phyloP scores from a whole-genome alignment of 371 early-diverging fungal genomes.

The Lichtheimia ornata region DNA sequence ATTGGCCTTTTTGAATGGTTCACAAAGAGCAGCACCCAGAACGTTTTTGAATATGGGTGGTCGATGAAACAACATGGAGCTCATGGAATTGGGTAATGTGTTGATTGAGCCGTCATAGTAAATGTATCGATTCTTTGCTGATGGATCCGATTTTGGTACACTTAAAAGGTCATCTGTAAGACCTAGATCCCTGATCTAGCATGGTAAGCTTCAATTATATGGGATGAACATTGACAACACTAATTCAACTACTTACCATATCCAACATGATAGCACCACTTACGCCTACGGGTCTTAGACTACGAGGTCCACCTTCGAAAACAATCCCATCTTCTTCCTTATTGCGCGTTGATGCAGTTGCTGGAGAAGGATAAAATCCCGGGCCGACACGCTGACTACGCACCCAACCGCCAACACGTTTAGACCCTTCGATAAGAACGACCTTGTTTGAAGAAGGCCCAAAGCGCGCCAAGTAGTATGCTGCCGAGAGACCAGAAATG shows the following conservation, averaged over 20 bases:
- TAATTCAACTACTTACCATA: conserved; percentile 56
- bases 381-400: conserved; percentile 55
- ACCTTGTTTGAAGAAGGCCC: conserved; percentile 57
- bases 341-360: neutral
- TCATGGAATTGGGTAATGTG: conserved; percentile 54
- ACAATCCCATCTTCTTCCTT: conserved; percentile 47
- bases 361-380: conserved; percentile 21
- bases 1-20: conserved; percentile 37
- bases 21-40: conserved; percentile 39
- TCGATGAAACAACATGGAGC: conserved; percentile 43
- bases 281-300: conserved; percentile 77
- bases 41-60: conserved; percentile 60
- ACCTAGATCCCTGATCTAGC: conserved; percentile 63
- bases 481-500: conserved; percentile 87
- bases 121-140: conserved; percentile 83
- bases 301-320: conserved; percentile 88
- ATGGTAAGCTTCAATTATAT: neutral
- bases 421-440: conserved; percentile 70
- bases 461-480: conserved; percentile 75
- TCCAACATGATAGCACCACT: conserved; percentile 77
- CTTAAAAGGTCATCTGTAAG: conserved; percentile 56
- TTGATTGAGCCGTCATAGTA: conserved; percentile 72
- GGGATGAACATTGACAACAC: neutral
- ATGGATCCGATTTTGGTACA: conserved; percentile 69
- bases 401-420: conserved; percentile 90